Evolutionary conservation across 2,329 filamentous ascomycete species (phyloP).

Genomic region (Aureobasidium vineae): DNA sequence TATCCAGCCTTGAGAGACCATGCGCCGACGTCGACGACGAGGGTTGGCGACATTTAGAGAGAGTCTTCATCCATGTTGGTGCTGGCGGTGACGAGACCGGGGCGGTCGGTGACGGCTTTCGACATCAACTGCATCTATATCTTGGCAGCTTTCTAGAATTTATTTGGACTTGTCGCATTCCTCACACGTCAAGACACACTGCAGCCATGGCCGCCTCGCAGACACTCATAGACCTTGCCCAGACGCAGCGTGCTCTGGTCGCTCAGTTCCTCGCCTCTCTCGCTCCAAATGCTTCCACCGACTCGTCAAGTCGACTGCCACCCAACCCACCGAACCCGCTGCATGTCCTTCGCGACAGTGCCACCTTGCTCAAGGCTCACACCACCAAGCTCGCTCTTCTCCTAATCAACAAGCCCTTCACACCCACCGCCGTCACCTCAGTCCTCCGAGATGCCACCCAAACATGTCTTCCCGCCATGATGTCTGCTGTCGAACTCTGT

Average conservation of each 20-base stretch:
- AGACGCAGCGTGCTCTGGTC: slow-evolving; percentile 37
- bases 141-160: neutral
- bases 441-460: slow-evolving; percentile 71
- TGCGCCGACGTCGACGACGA: slow-evolving; percentile 86
- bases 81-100: neutral
- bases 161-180: slow-evolving; percentile 12
- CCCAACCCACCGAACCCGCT: slow-evolving; percentile 54
- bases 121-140: too few species aligned
- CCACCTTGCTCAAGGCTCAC: slow-evolving; percentile 74
- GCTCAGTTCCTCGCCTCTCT: slow-evolving; percentile 36
- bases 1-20: slow-evolving; percentile 90
- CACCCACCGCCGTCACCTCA: slow-evolving; percentile 68
- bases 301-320: slow-evolving; percentile 30
- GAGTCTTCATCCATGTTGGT: slow-evolving; percentile 10
- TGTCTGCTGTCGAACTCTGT: slow-evolving; percentile 68
- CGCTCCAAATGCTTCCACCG: slow-evolving; percentile 30
- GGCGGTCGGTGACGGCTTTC: neutral
- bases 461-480: slow-evolving; percentile 70
- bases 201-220: slow-evolving; percentile 33
- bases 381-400: slow-evolving; percentile 84
- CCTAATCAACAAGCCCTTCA: slow-evolving; percentile 83
- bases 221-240: slow-evolving; percentile 35
- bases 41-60: slow-evolving; percentile 18
- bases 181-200: neutral
- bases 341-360: slow-evolving; percentile 67